These are phyloP conservation scores for Aureobasidium sp. DNA, from an alignment of 2,329 filamentous ascomycete genomes.

Conservation along the genomic window DNA sequence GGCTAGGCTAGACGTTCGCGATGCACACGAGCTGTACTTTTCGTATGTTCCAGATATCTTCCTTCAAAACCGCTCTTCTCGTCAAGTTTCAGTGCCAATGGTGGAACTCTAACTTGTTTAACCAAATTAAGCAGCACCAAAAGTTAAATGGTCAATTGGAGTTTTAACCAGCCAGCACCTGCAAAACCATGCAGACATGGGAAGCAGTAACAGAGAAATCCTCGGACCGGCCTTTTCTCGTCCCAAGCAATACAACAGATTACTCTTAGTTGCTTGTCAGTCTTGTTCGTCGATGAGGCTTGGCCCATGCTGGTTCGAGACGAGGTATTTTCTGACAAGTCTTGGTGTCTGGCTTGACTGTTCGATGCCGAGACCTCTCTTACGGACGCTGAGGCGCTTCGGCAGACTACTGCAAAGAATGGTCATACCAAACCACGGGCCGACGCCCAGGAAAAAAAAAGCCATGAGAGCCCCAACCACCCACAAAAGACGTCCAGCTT, in stretches of 20 bases:
- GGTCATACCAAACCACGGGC: slow-evolving; percentile 7
- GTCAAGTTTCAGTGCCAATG: neutral
- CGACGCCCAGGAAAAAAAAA: neutral
- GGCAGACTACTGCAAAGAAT: slow-evolving; percentile 7
- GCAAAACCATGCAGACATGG: neutral
- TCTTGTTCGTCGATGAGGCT: neutral
- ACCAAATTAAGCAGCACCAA: slow-evolving; percentile 1
- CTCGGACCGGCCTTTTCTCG: neutral
- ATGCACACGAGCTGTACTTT: neutral
- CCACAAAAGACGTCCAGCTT: neutral
- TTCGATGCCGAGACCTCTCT: neutral
- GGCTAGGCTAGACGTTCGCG: neutral
- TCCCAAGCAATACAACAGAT: neutral
- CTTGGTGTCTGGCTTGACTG: neutral
- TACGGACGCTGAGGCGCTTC: neutral
- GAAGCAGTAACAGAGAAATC: neutral
- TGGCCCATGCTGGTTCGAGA: neutral
- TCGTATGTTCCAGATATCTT: neutral
- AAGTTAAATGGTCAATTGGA: neutral
- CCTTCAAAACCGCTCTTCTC: slow-evolving; percentile 3
- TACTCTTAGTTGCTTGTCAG: neutral
- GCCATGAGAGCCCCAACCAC: neutral
- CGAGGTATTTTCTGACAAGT: slow-evolving; percentile 6
- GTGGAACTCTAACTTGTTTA: neutral
- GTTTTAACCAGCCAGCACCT: neutral